Percentiles rank a stretch among this genome's conserved stretches.
Conservation (phyloP, 2,329 filamentous ascomycete species). For the Fusarium acutatum region DNA sequence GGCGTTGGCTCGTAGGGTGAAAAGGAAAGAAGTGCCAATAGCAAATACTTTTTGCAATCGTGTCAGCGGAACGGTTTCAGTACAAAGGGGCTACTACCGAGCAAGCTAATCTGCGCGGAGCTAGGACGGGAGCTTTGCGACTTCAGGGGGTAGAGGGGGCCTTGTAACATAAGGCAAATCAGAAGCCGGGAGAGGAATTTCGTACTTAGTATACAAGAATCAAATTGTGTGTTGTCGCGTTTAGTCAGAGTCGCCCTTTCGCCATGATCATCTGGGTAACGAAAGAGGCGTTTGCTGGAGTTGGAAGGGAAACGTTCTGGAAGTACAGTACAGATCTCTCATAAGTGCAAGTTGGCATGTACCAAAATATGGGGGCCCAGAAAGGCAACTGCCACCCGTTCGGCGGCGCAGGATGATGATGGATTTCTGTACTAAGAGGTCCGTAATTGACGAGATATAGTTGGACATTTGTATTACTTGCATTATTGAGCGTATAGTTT, state of each 20-base stretch:
- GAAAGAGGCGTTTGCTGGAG: slow-evolving; percentile 25
- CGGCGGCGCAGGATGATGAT: background rate
- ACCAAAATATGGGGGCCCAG: slow-evolving; percentile 31
- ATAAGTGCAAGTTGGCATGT: slow-evolving; percentile 43
- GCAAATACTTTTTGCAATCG: slow-evolving; percentile 34
- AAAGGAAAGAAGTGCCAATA: slow-evolving; percentile 26
- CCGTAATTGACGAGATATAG: background rate
- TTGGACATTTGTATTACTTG: background rate
- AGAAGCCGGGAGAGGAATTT: background rate
- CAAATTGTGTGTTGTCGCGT: slow-evolving; percentile 24
- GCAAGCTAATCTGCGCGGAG: slow-evolving; percentile 36
- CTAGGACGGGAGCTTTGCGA: slow-evolving; percentile 27
- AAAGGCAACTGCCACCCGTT: slow-evolving; percentile 33
- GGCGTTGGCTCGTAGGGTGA: slow-evolving; percentile 19
- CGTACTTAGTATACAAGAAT: slow-evolving; percentile 42
- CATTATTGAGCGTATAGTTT: background rate
- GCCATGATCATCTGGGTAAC: slow-evolving; percentile 34
- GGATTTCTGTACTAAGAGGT: slow-evolving; percentile 1
- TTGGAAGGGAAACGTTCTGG: slow-evolving; percentile 36
- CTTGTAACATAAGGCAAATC: background rate
- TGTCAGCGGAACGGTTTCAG: slow-evolving; percentile 37
- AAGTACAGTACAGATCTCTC: slow-evolving; percentile 42
- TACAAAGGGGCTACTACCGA: slow-evolving; percentile 36
- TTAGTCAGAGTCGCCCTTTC: slow-evolving; percentile 23
- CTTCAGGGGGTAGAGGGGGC: slow-evolving; percentile 33